Evolutionary conservation across 331 rosid species (phyloP).

Genomic region (Acacia pycnantha): DNA sequence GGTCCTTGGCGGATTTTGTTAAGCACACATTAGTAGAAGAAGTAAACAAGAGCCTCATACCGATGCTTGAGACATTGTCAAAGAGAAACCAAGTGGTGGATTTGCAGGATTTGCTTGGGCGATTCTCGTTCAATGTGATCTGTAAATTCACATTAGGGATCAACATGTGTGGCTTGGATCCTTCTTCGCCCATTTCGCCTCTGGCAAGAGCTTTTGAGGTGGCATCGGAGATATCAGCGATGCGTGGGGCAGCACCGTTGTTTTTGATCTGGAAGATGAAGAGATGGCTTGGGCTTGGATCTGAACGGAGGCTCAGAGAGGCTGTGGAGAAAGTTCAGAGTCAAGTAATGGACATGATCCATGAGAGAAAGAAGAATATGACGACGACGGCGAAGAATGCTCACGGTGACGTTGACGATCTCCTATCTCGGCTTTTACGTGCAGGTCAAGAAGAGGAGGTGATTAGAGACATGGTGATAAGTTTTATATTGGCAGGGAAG

Average conservation of each 20-base stretch:
- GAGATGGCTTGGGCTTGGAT: slow-evolving; percentile 74
- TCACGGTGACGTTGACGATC: slow-evolving; percentile 38
- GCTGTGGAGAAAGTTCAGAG: slow-evolving; percentile 60
- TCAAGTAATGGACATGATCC: slow-evolving; percentile 52
- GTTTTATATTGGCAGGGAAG: slow-evolving; percentile 86
- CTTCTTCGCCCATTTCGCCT: slow-evolving; percentile 36
- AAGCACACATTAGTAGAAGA: slow-evolving; percentile 51
- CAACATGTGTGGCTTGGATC: slow-evolving; percentile 54
- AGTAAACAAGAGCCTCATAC: slow-evolving; percentile 47
- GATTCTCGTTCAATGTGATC: slow-evolving; percentile 67
- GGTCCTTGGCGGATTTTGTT: slow-evolving; percentile 48
- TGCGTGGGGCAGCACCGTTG: slow-evolving; percentile 71
- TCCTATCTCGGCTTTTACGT: slow-evolving; percentile 59
- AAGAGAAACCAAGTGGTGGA: slow-evolving; percentile 36
- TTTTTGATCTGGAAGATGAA: slow-evolving; percentile 70
- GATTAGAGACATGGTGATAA: slow-evolving; percentile 77
- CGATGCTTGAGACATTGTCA: slow-evolving; percentile 45
- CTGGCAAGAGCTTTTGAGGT: slow-evolving; percentile 62
- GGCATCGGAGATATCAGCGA: slow-evolving; percentile 69
- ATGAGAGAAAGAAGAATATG: slow-evolving; percentile 38
- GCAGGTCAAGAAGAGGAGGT: slow-evolving; percentile 60
- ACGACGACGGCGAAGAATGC: neutral
- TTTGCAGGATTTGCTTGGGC: slow-evolving; percentile 69
- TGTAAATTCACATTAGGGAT: slow-evolving; percentile 60
- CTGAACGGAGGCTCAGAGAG: slow-evolving; percentile 54